A percentile compares a stretch with the other conserved stretches of the same genome.
phyloP scores from a whole-genome alignment of 163 green algal genomes.

The Scenedesmus sp. region DNA sequence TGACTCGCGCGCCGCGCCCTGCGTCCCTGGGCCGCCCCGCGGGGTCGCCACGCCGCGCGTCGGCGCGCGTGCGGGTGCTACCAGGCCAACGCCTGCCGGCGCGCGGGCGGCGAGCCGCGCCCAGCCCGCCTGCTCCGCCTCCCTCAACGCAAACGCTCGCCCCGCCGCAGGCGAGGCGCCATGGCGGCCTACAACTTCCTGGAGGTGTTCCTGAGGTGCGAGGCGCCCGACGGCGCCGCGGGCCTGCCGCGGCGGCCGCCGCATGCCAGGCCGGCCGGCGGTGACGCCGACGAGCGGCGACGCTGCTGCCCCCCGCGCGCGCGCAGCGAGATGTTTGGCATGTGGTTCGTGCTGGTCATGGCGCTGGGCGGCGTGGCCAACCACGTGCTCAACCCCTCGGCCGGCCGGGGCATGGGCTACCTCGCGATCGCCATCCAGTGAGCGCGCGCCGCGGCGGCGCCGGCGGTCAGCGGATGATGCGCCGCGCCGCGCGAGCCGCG shows the following conservation, averaged over 20 bases:
- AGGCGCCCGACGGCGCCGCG: too few species aligned
- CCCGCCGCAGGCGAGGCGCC: neutral
- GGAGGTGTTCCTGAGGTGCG: conserved; percentile 37
- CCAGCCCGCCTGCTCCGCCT: too few species aligned
- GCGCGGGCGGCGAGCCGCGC: too few species aligned
- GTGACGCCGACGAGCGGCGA: too few species aligned
- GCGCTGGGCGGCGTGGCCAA: conserved; percentile 41
- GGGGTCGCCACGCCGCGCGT: too few species aligned
- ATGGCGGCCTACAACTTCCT: conserved; percentile 26
- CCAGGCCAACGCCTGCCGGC: too few species aligned
- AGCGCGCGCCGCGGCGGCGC: neutral
- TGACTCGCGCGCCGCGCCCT: too few species aligned
- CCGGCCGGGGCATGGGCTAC: conserved; percentile 36
- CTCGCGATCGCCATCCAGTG: conserved; percentile 34
- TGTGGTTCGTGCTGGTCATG: conserved; percentile 46
- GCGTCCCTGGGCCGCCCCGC: too few species aligned
- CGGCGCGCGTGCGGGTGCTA: too few species aligned
- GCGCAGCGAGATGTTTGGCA: conserved; percentile 46
- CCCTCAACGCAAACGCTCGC: too few species aligned
- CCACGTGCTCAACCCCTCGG: conserved; percentile 39
- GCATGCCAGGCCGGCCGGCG: neutral
- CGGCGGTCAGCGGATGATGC: neutral
- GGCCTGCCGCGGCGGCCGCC: neutral
- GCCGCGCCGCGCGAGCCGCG: too few species aligned
- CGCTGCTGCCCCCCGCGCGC: neutral